phyloP scores from a whole-genome alignment of 345 rosid species.

The Carallia brachiata region DNA sequence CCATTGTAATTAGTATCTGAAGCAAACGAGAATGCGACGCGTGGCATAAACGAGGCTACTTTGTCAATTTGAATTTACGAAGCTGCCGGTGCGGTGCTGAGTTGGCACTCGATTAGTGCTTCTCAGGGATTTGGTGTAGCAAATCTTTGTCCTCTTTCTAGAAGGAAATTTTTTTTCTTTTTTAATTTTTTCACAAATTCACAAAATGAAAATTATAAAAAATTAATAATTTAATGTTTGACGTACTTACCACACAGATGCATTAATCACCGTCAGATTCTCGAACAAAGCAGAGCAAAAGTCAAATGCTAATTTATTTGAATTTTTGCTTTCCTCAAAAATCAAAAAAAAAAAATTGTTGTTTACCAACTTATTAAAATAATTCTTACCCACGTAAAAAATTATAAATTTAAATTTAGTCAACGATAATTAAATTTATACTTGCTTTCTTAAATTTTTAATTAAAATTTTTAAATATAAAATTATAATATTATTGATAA shows the following conservation, averaged over 20 bases:
- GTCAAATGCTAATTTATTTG: slow-evolving; percentile 11
- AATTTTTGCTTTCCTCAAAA: too few relatives aligned
- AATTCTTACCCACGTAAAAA: too few relatives aligned
- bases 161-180: background rate
- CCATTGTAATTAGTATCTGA: accelerated
- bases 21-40: background rate
- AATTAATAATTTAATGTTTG: background rate
- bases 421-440: too few relatives aligned
- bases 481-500: too few relatives aligned
- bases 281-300: background rate
- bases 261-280: slow-evolving; percentile 23
- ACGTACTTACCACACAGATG: slow-evolving; percentile 16
- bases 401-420: too few relatives aligned
- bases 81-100: background rate
- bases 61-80: background rate
- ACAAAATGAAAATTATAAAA: too few relatives aligned
- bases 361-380: too few relatives aligned
- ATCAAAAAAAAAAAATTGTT: too few relatives aligned
- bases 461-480: too few relatives aligned
- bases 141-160: slow-evolving; percentile 18
- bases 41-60: background rate
- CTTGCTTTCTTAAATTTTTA: too few relatives aligned
- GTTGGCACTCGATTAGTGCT: slow-evolving; percentile 4
- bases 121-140: slow-evolving; percentile 11
- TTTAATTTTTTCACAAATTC: background rate